Base-by-base conservation (phyloP, 495 filamentous ascomycete genomes). In the Choiromyces venosus region DNA sequence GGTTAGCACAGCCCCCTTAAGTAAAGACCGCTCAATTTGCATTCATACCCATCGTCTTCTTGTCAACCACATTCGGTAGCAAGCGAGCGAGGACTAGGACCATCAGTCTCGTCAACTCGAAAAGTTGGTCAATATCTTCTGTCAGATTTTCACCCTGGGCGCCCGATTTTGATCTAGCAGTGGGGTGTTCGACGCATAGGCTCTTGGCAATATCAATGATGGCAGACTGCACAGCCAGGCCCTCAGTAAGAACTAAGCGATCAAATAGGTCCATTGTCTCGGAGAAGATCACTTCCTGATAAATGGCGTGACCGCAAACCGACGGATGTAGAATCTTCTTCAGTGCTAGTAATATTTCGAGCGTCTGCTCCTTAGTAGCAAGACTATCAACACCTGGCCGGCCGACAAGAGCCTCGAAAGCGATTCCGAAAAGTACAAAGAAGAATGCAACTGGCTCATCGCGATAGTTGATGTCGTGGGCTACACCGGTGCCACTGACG, bases 391-490 rank as follows among this genome's bases (percentile, higher is more conserved):
- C 90, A 8, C 86, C 86, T 18, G 90, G 89, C 71, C 93, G 89
- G 9, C 91, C 91, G 21, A 92, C 94, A 61, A 99, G 87, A 37
- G 96, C 94, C 82, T 99, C 95, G 76, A 98, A 97, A 0, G 93
- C 93, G 71, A 99, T 90, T 36, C 95, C 95, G 79, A 97, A 99
- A 1, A 99, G 86, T 14, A 99, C 93, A 78, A 99, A 99, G 83
- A 99, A 99, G 86, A 99, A 99, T 0, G 95, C 95, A 21, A 97
- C 93, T 0, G 95, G 95, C 81, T 99, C 96, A 80, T 97, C 94
- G 29, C 95, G 92, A 80, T 98, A 98, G 80, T 97, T 97, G 82
- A 99, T 98, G 76, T 93, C 91, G 69, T 86, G 84, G 19, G 88
- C 87, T 2, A 84, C 85, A 69, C 85, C 87, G 4, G 84, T 82